These are phyloP conservation scores for Lepiota brunneoincarnata DNA, from an alignment of 768 basidiomycete genomes.

Conservation along the genomic window DNA sequence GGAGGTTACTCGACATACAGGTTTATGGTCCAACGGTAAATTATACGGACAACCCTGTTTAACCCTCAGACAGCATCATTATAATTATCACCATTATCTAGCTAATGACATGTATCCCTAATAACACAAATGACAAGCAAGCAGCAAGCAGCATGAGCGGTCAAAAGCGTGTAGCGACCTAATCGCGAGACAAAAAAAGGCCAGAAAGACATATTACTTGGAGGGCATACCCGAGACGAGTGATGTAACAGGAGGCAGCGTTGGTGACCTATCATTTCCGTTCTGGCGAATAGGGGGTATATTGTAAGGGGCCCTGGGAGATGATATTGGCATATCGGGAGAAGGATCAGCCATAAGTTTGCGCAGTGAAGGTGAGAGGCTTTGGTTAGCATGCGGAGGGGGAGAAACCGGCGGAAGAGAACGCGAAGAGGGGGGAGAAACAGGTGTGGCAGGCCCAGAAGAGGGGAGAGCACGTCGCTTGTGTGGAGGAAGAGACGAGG, in stretches of 20 bases:
- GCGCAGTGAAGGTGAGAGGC: constrained; percentile 59
- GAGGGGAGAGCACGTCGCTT: constrained; percentile 19
- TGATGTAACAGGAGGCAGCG: constrained; percentile 22
- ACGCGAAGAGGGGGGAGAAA: constrained; percentile 16
- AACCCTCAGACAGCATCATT: background rate
- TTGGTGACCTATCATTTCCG: constrained; percentile 23
- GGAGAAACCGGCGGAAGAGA: constrained; percentile 19
- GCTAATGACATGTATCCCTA: constrained; percentile 6
- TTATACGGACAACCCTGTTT: background rate
- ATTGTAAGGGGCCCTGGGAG: constrained; percentile 30
- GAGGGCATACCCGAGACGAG: constrained; percentile 17
- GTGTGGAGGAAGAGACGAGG: constrained; percentile 23
- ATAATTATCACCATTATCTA: constrained; percentile 1
- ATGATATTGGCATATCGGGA: constrained; percentile 36
- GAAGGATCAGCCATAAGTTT: constrained; percentile 58
- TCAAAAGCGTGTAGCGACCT: background rate
- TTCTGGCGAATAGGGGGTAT: constrained; percentile 27
- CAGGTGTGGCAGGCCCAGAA: constrained; percentile 26
- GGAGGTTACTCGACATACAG: constrained; percentile 80
- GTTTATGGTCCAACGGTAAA: constrained; percentile 55
- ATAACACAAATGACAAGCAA: constrained; percentile 2
- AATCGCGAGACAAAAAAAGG: background rate
- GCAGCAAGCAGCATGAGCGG: constrained; percentile 1
- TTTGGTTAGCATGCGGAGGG: constrained; percentile 38
- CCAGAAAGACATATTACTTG: background rate